phyloP scores from a whole-genome alignment of 2,329 filamentous ascomycete species.

The Tolypocladium paradoxum region DNA sequence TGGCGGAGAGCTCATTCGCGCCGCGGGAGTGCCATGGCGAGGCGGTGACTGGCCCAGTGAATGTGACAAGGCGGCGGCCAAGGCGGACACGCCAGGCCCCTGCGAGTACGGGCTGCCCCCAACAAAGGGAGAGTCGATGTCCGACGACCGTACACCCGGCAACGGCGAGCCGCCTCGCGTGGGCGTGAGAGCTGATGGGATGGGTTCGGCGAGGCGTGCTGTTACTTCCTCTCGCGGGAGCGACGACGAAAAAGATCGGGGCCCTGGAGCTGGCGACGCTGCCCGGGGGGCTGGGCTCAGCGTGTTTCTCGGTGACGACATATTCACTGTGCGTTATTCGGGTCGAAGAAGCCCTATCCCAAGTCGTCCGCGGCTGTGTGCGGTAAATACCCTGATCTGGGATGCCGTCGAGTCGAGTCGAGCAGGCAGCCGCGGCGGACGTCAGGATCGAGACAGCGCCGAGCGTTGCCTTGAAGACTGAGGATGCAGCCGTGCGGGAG shows the following conservation, averaged over 20 bases:
- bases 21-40: constrained; percentile 55
- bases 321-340: constrained; percentile 11
- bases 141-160: constrained; percentile 15
- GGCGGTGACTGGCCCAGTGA: constrained; percentile 61
- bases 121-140: constrained; percentile 51
- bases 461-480: neutral
- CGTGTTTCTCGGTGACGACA: constrained; percentile 27
- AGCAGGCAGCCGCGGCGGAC: neutral
- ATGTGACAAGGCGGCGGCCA: constrained; percentile 77
- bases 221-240: constrained; percentile 48
- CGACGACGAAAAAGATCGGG: constrained; percentile 38
- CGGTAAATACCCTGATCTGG: neutral
- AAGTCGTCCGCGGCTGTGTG: neutral
- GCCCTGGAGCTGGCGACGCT: constrained; percentile 36
- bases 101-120: constrained; percentile 53
- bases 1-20: constrained; percentile 47
- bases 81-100: constrained; percentile 75
- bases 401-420: neutral
- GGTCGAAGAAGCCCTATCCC: neutral
- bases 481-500: neutral
- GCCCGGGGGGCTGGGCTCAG: constrained; percentile 28
- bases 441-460: neutral
- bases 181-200: constrained; percentile 30
- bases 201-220: constrained; percentile 49
- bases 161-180: constrained; percentile 24